Evolutionary conservation across 2,329 filamentous ascomycete species (phyloP).

Genomic region (Nemania diffusa): DNA sequence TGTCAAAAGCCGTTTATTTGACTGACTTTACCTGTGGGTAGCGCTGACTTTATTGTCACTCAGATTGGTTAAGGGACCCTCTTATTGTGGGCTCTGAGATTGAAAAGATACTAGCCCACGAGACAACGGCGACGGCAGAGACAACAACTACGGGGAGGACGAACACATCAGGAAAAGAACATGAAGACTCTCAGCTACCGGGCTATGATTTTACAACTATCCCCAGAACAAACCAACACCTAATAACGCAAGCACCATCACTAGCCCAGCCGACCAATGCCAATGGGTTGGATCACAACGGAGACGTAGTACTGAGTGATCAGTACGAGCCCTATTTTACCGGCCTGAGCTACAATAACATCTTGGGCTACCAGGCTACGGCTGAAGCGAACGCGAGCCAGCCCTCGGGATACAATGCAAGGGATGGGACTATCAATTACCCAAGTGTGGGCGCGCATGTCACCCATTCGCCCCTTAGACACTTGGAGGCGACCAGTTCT

Average conservation of each 20-base stretch:
- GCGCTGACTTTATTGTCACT: background rate
- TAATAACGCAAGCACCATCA: background rate
- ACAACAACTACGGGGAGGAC: background rate
- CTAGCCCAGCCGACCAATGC: background rate
- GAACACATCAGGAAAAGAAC: background rate
- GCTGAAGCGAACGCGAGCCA: background rate
- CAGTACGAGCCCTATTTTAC: background rate
- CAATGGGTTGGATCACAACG: background rate
- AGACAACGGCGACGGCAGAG: background rate
- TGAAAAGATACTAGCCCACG: background rate
- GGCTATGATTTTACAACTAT: background rate
- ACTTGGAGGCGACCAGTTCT: background rate
- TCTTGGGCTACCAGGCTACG: background rate
- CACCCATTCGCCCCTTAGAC: too few species aligned
- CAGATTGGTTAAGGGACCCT: background rate
- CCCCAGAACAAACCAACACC: background rate
- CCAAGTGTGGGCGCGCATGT: too few species aligned
- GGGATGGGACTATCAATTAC: too few species aligned
- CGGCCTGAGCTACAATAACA: background rate
- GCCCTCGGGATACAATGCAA: background rate
- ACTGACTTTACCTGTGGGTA: too few species aligned
- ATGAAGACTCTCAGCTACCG: background rate
- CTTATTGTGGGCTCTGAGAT: background rate
- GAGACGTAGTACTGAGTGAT: background rate
- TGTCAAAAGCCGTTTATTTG: too few species aligned